Conservation (phyloP, 331 rosid species). For the Quercus lobata region DNA sequence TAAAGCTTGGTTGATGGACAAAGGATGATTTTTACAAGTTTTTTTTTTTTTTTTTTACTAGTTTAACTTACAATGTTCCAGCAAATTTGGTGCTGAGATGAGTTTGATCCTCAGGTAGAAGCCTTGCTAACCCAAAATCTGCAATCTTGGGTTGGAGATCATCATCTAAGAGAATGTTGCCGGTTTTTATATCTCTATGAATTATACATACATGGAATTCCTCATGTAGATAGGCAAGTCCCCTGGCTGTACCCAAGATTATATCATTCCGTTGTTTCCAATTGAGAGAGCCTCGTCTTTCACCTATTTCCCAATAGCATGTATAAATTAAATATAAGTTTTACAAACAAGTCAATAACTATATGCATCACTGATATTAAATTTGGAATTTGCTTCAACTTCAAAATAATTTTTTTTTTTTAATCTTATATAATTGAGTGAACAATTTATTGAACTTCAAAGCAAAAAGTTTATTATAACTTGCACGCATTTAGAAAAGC, state of each 20-base stretch:
- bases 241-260: conserved; percentile 57
- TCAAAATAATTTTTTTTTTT: too few relatives aligned
- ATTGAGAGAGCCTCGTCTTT: conserved; percentile 42
- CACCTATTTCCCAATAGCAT: conserved; percentile 23
- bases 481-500: too few relatives aligned
- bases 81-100: conserved; percentile 72
- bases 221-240: conserved; percentile 65
- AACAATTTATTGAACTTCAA: too few relatives aligned
- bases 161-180: conserved; percentile 58
- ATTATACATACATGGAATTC: conserved; percentile 60
- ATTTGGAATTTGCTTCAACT: too few relatives aligned
- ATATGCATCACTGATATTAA: too few relatives aligned
- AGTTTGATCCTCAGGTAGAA: conserved; percentile 46
- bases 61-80: conserved; percentile 57
- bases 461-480: too few relatives aligned
- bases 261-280: conserved; percentile 57
- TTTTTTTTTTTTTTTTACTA: too few relatives aligned
- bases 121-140: conserved; percentile 68
- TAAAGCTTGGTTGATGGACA: too few relatives aligned
- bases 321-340: background rate
- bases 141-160: conserved; percentile 56
- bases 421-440: too few relatives aligned
- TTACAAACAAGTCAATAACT: too few relatives aligned
- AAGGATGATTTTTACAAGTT: too few relatives aligned
- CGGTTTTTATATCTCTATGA: conserved; percentile 65